Percentiles rank a stretch among this genome's conserved stretches.
Conservation (phyloP, 352 stramenopile species). For the Aphanomyces stellatus region DNA sequence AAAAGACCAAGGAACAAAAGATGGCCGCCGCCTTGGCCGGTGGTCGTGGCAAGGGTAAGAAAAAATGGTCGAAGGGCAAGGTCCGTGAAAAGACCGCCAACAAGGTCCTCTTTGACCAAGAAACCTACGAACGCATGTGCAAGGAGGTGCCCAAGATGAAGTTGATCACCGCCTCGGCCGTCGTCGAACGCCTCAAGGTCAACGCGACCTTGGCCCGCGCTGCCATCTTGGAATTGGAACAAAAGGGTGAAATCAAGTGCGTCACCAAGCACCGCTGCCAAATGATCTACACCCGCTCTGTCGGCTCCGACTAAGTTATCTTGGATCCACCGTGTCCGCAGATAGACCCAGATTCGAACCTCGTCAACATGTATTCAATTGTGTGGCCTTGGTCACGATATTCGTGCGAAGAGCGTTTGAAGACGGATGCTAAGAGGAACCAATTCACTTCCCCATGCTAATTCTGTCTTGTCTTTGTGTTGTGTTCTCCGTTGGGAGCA, state of each 20-base stretch:
- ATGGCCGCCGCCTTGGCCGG: conserved; percentile 98
- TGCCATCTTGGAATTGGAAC: conserved; percentile 94
- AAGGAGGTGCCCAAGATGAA: conserved; percentile 99
- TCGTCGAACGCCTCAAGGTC: conserved; percentile 99
- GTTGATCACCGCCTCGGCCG: conserved; percentile 97
- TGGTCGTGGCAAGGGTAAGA: conserved; percentile 98
- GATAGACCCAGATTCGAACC: neutral
- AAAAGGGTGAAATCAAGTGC: conserved; percentile 93
- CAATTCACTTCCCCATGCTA: conserved; percentile 9
- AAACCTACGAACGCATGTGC: conserved; percentile 97
- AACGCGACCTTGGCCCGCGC: conserved; percentile 95
- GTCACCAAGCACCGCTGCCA: conserved; percentile 94
- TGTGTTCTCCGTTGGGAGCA: neutral
- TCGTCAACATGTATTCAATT: conserved; percentile 9
- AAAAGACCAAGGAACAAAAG: conserved; percentile 99
- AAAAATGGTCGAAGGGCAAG: conserved; percentile 99
- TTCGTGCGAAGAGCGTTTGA: neutral
- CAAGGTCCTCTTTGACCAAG: conserved; percentile 99
- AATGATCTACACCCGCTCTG: conserved; percentile 98
- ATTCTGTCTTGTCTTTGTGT: neutral
- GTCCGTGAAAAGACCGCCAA: conserved; percentile 99
- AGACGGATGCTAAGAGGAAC: conserved; percentile 5
- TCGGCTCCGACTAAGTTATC: conserved; percentile 36
- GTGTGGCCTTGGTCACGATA: no score
- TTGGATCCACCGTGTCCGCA: neutral